phyloP scores from a whole-genome alignment of 495 filamentous ascomycete genomes.

The Penicillium subrubescens region DNA sequence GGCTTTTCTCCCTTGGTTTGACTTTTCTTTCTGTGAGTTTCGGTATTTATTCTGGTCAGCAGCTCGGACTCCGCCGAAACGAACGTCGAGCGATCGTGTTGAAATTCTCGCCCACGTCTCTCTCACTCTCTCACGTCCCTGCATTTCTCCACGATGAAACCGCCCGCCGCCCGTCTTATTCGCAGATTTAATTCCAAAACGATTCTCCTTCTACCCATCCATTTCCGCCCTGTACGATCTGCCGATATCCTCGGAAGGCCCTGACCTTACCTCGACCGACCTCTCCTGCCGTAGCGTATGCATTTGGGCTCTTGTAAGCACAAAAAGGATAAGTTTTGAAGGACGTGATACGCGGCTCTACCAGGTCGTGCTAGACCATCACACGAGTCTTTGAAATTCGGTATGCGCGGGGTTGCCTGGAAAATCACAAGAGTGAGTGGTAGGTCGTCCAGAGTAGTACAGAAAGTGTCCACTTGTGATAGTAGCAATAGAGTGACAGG shows the following conservation, averaged over 20 bases:
- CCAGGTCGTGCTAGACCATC: neutral
- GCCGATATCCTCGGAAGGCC: conserved; percentile 22
- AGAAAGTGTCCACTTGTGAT: neutral
- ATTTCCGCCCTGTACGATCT: conserved; percentile 31
- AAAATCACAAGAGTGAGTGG: neutral
- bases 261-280: conserved; percentile 5
- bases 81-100: conserved; percentile 43
- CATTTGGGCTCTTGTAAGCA: neutral
- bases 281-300: conserved; percentile 19
- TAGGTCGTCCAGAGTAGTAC: neutral
- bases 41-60: conserved; percentile 45
- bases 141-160: conserved; percentile 35
- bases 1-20: conserved; percentile 7
- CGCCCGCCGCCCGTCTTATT: conserved; percentile 40
- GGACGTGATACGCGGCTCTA: neutral
- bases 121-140: conserved; percentile 38
- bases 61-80: conserved; percentile 47
- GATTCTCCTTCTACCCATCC: conserved; percentile 30
- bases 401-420: neutral
- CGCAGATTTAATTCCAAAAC: conserved; percentile 40
- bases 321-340: neutral
- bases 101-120: conserved; percentile 34
- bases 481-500: neutral
- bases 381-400: neutral
- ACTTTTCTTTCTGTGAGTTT: conserved; percentile 20